Evolutionary conservation across 2,329 filamentous ascomycete genomes (phyloP).

Genomic region (Chaetothyriales sp.): DNA sequence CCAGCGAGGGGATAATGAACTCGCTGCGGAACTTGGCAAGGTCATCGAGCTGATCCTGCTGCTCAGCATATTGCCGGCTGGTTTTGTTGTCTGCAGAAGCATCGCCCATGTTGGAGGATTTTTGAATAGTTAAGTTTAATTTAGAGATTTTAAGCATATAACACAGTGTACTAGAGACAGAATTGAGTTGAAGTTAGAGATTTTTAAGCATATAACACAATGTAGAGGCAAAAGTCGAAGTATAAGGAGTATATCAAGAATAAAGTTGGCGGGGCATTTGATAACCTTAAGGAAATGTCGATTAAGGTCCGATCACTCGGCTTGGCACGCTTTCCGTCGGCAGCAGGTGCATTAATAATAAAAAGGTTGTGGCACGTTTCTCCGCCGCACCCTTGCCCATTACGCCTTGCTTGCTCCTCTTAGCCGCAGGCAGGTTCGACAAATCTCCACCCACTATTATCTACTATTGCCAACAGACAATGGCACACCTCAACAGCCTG

Average conservation of each 20-base stretch:
- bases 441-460: no score
- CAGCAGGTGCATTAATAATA: no score
- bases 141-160: neutral
- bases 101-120: neutral
- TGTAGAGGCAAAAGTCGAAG: neutral
- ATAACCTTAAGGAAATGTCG: no score
- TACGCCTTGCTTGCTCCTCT: neutral
- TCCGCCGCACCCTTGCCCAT: neutral
- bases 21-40: slow-evolving; percentile 48
- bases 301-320: no score
- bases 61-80: slow-evolving; percentile 19
- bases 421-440: no score
- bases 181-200: no score
- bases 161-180: neutral
- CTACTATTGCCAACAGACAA: neutral
- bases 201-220: neutral
- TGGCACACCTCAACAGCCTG: neutral
- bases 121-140: neutral
- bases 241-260: no score
- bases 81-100: neutral
- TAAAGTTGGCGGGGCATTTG: no score
- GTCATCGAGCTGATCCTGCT: slow-evolving; percentile 47
- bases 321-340: no score
- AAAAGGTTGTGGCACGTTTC: no score
- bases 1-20: slow-evolving; percentile 63